Percentiles rank a stretch among this genome's conserved stretches.
These are phyloP conservation scores for Cladosporium sp. DNA, from an alignment of 2,329 filamentous ascomycete genomes.

Conservation along the genomic window DNA sequence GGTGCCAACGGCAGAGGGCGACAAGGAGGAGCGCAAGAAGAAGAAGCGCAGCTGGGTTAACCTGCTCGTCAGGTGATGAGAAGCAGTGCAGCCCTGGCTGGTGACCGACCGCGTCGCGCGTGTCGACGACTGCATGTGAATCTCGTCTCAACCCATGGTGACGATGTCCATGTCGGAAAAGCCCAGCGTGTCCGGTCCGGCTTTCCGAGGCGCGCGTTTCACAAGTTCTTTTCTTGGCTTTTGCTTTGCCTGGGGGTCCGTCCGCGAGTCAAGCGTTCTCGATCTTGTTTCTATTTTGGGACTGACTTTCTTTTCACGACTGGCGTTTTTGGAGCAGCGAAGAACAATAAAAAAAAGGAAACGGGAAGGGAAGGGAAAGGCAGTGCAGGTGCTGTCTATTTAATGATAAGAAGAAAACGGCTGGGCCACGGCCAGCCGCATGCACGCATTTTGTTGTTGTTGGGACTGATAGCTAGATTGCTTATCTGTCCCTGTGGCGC, in stretches of 20 bases:
- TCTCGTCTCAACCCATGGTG: too few relatives aligned
- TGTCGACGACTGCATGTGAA: too few relatives aligned
- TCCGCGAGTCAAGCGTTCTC: neutral
- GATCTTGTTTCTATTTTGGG: neutral
- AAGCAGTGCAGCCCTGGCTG: neutral
- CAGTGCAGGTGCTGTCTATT: neutral
- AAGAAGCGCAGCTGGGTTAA: slow-evolving; percentile 20
- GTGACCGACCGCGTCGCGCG: too few relatives aligned
- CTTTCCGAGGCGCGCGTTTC: neutral
- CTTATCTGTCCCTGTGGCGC: neutral
- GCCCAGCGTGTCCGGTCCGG: neutral
- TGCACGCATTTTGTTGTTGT: neutral
- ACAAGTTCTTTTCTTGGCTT: neutral
- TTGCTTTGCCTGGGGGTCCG: neutral
- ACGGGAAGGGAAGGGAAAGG: neutral
- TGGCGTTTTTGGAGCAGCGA: neutral
- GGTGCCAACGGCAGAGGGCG: neutral
- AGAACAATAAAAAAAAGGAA: neutral
- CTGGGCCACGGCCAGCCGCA: slow-evolving; percentile 1
- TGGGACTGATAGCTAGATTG: neutral
- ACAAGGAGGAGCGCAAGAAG: slow-evolving; percentile 19
- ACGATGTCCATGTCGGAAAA: neutral
- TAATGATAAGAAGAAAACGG: slow-evolving; percentile 1
- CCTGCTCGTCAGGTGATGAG: slow-evolving; percentile 10
- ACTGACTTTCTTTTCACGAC: neutral